A percentile compares a stretch with the other conserved stretches of the same genome.
phyloP scores from a whole-genome alignment of 2,329 filamentous ascomycete genomes.

The Seiridium cupressi region DNA sequence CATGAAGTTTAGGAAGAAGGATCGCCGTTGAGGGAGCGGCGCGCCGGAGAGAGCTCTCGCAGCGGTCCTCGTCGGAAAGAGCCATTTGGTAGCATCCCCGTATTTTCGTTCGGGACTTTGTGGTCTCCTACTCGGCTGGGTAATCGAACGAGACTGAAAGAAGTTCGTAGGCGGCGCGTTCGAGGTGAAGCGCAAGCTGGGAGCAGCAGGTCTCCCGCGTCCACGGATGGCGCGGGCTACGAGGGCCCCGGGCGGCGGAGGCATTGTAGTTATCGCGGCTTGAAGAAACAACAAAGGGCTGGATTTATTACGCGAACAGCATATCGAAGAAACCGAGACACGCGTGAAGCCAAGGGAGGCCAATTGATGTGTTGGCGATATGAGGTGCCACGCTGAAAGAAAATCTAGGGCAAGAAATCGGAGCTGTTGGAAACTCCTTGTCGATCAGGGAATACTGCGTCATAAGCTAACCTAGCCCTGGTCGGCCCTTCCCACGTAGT shows the following conservation, averaged over 20 bases:
- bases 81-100: slow-evolving; percentile 12
- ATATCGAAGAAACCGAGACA: background rate
- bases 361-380: background rate
- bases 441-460: slow-evolving; percentile 6
- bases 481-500: slow-evolving; percentile 3
- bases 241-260: slow-evolving; percentile 5
- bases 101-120: background rate
- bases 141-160: background rate
- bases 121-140: background rate
- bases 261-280: background rate
- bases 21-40: slow-evolving; percentile 48
- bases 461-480: background rate
- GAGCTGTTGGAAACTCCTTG: background rate
- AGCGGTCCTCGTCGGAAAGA: slow-evolving; percentile 22
- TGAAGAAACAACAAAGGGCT: background rate
- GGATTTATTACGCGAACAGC: background rate
- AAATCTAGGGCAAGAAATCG: background rate
- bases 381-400: background rate
- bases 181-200: background rate
- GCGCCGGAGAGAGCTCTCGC: slow-evolving; percentile 48
- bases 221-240: slow-evolving; percentile 2
- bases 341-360: background rate
- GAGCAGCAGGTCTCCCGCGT: background rate
- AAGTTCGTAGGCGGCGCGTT: background rate
- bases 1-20: slow-evolving; percentile 53